Evolutionary conservation across 306 rosid genomes (phyloP).

Genomic region (Quillaja saponaria): DNA sequence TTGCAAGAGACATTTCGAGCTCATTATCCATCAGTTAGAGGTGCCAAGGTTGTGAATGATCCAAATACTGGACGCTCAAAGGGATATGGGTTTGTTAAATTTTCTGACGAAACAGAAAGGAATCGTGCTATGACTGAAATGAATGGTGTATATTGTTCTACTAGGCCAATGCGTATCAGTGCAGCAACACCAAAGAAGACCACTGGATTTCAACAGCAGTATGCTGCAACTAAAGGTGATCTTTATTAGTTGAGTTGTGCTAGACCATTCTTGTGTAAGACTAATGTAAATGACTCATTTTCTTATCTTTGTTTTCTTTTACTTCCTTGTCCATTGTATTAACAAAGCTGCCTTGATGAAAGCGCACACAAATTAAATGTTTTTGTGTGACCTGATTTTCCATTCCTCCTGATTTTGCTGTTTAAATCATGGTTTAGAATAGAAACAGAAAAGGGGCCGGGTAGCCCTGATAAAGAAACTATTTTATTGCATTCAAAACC

Average conservation of each 20-base stretch:
- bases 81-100: slow-evolving; percentile 91
- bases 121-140: slow-evolving; percentile 91
- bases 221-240: slow-evolving; percentile 57
- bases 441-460: too few relatives aligned
- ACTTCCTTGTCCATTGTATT: too few relatives aligned
- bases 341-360: too few relatives aligned
- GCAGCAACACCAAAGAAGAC: slow-evolving; percentile 87
- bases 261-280: neutral
- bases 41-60: slow-evolving; percentile 91
- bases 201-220: slow-evolving; percentile 63
- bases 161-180: slow-evolving; percentile 90
- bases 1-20: slow-evolving; percentile 79
- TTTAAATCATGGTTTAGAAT: too few relatives aligned
- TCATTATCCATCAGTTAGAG: slow-evolving; percentile 78
- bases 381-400: too few relatives aligned
- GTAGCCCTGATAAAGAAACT: too few relatives aligned
- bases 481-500: too few relatives aligned
- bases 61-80: slow-evolving; percentile 82
- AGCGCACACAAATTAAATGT: too few relatives aligned
- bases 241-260: neutral
- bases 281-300: neutral
- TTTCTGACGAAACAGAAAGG: slow-evolving; percentile 76
- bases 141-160: slow-evolving; percentile 87
- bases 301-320: too few relatives aligned
- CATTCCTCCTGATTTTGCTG: too few relatives aligned